Evolutionary conservation across 192 early-diverging fungal genomes (phyloP).

Genomic region (Helicostylum pulchrum): DNA sequence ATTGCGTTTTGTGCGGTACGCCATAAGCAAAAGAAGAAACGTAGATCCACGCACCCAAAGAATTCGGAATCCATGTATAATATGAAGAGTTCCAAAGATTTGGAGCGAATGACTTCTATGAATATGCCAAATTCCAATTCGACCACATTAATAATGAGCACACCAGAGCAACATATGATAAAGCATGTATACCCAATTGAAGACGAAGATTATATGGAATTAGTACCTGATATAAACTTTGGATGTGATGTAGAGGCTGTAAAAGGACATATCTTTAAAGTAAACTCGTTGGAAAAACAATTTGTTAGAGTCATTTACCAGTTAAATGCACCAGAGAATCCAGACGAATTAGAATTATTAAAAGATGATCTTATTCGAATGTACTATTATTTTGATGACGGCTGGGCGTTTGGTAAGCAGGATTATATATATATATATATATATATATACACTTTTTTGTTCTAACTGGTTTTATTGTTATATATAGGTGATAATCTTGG

Average conservation of each 20-base stretch:
- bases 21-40: conserved; percentile 4
- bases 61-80: no score
- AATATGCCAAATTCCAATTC: no score
- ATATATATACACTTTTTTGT: no score
- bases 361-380: conserved; percentile 25
- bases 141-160: no score
- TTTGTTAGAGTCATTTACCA: conserved; percentile 13
- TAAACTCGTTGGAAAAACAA: conserved; percentile 10
- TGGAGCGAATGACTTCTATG: no score
- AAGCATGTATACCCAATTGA: background rate
- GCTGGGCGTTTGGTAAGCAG: conserved; percentile 29
- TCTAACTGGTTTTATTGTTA: no score
- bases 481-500: conserved; percentile 23
- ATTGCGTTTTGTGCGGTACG: background rate
- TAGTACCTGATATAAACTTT: background rate
- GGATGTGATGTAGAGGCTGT: background rate
- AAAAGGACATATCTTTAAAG: conserved; percentile 7
- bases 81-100: no score
- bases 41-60: background rate
- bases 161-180: background rate
- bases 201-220: conserved; percentile 10
- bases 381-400: conserved; percentile 31
- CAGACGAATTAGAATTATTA: conserved; percentile 20
- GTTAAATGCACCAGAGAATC: conserved; percentile 16
- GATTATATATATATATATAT: no score